Conservation (phyloP, 805 yeast species). For the Pichia occidentalis region DNA sequence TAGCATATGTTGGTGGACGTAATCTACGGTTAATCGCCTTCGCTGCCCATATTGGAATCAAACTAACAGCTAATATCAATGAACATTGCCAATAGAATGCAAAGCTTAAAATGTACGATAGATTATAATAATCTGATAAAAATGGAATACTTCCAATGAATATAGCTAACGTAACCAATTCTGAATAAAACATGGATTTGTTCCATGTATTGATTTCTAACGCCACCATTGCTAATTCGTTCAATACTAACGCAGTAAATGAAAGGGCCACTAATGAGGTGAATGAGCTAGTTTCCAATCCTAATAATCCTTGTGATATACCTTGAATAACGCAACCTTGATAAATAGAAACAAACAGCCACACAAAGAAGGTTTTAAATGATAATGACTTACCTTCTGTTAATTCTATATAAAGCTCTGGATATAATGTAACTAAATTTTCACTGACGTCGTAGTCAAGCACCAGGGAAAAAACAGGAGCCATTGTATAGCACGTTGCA, state of each 20-base stretch:
- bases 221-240: slow-evolving; percentile 91
- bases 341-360: slow-evolving; percentile 85
- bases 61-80: slow-evolving; percentile 58
- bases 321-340: slow-evolving; percentile 88
- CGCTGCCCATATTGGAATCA: slow-evolving; percentile 85
- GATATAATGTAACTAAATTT: slow-evolving; percentile 80
- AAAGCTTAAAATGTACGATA: slow-evolving; percentile 43
- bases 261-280: slow-evolving; percentile 78
- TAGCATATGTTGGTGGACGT: slow-evolving; percentile 94
- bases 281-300: slow-evolving; percentile 49
- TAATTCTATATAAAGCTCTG: slow-evolving; percentile 89
- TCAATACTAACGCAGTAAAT: slow-evolving; percentile 70
- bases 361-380: slow-evolving; percentile 79
- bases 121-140: slow-evolving; percentile 78
- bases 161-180: slow-evolving; percentile 58
- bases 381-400: slow-evolving; percentile 84
- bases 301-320: slow-evolving; percentile 68
- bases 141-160: slow-evolving; percentile 78
- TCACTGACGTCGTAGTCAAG: slow-evolving; percentile 89
- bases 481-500: slow-evolving; percentile 96
- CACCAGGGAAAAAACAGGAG: slow-evolving; percentile 92
- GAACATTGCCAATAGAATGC: slow-evolving; percentile 64
- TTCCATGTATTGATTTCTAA: slow-evolving; percentile 92
- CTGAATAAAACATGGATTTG: slow-evolving; percentile 63
- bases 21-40: slow-evolving; percentile 67